Percentiles rank a stretch among this genome's conserved stretches.
These are phyloP conservation scores for Uronychia setigera DNA, from an alignment of 73 alveolate species.

Conservation along the genomic window DNA sequence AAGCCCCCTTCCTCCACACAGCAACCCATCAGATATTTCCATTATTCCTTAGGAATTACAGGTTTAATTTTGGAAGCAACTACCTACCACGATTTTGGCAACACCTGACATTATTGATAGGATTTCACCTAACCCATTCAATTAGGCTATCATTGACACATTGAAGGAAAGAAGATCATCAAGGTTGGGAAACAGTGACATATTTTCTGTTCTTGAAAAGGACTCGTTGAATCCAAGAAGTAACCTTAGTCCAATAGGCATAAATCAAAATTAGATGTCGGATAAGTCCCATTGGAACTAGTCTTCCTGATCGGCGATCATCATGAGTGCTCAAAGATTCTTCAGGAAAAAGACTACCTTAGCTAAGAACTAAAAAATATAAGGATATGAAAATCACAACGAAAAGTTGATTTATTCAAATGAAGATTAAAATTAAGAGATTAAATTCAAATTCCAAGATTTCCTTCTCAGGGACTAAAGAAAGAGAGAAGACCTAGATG, in stretches of 20 bases:
- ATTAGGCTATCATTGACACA: not conserved
- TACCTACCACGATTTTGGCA: not conserved
- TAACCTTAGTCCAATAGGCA: too few species aligned
- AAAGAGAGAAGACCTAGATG: not conserved
- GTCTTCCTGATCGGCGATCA: not conserved
- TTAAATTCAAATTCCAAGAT: not conserved
- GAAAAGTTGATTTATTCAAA: too few species aligned
- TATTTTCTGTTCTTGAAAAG: not conserved
- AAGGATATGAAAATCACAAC: not conserved
- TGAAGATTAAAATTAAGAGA: too few species aligned
- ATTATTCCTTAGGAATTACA: too few species aligned
- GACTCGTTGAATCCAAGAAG: too few species aligned
- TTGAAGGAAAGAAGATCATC: not conserved
- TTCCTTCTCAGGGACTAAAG: not conserved
- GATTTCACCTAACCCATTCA: not conserved
- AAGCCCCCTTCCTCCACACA: too few species aligned
- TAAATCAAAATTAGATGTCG: not conserved
- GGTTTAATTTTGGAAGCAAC: not conserved
- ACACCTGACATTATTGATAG: not conserved
- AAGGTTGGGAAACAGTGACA: not conserved
- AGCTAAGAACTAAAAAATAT: too few species aligned
- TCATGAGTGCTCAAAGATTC: not conserved
- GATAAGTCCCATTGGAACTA: not conserved
- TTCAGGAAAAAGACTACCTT: not conserved
- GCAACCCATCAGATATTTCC: too few species aligned